Evolutionary conservation across 768 basidiomycete genomes (phyloP), one percentile per base, ranked within the genome.

Genomic region (Suillus plorans): DNA sequence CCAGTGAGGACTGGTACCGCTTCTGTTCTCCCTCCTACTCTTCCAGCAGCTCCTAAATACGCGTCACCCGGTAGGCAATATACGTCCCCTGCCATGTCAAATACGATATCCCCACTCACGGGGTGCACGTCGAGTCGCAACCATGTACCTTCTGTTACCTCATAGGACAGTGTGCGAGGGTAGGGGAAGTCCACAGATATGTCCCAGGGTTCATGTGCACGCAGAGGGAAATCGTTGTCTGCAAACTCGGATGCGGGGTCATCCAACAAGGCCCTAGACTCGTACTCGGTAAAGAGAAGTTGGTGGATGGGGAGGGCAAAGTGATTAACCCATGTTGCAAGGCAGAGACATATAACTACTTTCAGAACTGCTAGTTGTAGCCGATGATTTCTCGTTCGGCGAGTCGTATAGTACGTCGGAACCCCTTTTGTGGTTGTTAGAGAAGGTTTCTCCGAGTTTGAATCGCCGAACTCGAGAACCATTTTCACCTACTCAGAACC

Each of bases 81-180:
- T 36, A 91, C 71, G 70, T 92, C 89, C 3, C 90, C 90, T 8
- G 87, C 74, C 84, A 91, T 89, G 72, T 90, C 90, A 63, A 90
- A 91, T 8, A 90, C 81, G 53, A 91, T 82, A 67, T 91, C 90
- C 14, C 90, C 89, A 3, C 84, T 82, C 61, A 78, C 76, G n/a
- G 88, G 88, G 66, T 89, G 86, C 2, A 90, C 89, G 69, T 91
- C 90, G 37, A 91, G 82, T 13, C 89, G 82, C 61, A 91, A 76
- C 89, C 89, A 92, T 42, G 90, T 91, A 9, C 90, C 90, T 71
- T 91, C 88, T 49, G 82, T 78, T 16, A 91, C 89, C 63, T 90
- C 86, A 72, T 88, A 92, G 63, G 84, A 81, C 39, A 91, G 77
- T 22, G 75, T 76, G n/a, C 89, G 85, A 1, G 89, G 86, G 74